Conservation (phyloP, 2,329 filamentous ascomycete genomes). For the Neocatenulostroma microsporum region DNA sequence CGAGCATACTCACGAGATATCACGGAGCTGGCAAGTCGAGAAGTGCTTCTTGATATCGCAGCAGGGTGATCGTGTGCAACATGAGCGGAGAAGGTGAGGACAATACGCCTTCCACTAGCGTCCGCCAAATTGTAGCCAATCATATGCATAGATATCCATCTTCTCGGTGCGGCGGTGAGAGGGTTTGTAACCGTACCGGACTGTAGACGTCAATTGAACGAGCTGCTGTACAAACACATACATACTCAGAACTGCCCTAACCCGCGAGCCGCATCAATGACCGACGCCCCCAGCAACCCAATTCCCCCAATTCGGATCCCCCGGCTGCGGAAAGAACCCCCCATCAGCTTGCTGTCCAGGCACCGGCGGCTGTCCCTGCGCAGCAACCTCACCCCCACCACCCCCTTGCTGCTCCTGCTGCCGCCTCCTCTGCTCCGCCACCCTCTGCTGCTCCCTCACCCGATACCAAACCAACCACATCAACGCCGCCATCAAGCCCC, state of each 20-base stretch:
- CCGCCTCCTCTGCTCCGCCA: conserved; percentile 37
- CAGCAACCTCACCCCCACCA: conserved; percentile 12
- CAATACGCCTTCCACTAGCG: too few relatives aligned
- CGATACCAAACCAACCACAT: conserved; percentile 75
- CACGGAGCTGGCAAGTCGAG: too few relatives aligned
- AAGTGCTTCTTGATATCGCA: too few relatives aligned
- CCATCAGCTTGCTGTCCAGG: conserved; percentile 41
- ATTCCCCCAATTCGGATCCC: conserved; percentile 59
- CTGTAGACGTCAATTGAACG: too few relatives aligned
- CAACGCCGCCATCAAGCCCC: conserved; percentile 66
- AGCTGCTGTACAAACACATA: neutral
- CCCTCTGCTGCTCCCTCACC: conserved; percentile 52
- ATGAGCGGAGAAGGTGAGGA: too few relatives aligned
- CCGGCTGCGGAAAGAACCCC: conserved; percentile 56
- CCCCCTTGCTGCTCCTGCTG: conserved; percentile 31
- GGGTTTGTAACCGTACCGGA: too few relatives aligned
- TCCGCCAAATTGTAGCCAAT: too few relatives aligned
- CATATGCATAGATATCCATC: too few relatives aligned
- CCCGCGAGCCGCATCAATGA: conserved; percentile 33
- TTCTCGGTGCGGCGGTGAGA: too few relatives aligned
- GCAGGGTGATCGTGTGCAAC: too few relatives aligned
- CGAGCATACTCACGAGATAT: too few relatives aligned
- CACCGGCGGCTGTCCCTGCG: conserved; percentile 26
- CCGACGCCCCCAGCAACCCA: conserved; percentile 63
- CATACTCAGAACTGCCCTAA: neutral